Conservation (phyloP, 257 asterid genomes). For the Primulina tabacum region DNA sequence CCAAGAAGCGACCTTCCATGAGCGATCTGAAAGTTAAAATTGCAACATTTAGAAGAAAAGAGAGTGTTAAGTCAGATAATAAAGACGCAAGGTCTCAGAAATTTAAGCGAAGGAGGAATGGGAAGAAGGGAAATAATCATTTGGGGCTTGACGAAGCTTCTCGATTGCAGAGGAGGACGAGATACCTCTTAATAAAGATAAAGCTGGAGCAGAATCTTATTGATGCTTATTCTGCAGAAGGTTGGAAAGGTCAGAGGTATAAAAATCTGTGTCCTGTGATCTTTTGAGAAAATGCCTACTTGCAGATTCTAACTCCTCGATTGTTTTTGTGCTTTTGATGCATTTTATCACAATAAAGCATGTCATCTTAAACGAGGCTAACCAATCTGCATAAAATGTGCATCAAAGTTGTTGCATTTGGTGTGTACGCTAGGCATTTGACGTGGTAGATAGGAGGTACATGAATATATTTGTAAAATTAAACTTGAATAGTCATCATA, state of each 20-base stretch:
- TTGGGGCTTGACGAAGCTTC: conserved; percentile 63
- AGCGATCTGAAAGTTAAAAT: background rate
- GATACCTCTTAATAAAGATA: conserved; percentile 75
- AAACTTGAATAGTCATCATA: background rate
- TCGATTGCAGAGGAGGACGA: conserved; percentile 82
- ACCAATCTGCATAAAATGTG: background rate
- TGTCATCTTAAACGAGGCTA: background rate
- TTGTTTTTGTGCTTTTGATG: background rate
- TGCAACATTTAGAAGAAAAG: background rate
- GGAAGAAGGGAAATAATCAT: background rate
- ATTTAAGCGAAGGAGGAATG: background rate
- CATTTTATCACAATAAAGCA: background rate
- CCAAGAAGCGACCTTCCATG: background rate
- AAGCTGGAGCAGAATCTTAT: conserved; percentile 93
- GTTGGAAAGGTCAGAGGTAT: conserved; percentile 99
- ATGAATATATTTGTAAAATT: background rate
- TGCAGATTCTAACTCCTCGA: conserved; percentile 11
- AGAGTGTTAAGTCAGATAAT: background rate
- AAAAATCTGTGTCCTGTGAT: conserved; percentile 23
- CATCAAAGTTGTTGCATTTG: background rate
- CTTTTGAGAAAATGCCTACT: conserved; percentile 18
- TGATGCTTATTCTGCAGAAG: conserved; percentile 95
- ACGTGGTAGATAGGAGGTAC: background rate
- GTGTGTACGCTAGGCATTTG: background rate
- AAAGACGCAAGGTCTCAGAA: background rate